These are phyloP conservation scores for Plasmodium relictum DNA, from an alignment of 169 alveolate species.

Conservation along the genomic window DNA sequence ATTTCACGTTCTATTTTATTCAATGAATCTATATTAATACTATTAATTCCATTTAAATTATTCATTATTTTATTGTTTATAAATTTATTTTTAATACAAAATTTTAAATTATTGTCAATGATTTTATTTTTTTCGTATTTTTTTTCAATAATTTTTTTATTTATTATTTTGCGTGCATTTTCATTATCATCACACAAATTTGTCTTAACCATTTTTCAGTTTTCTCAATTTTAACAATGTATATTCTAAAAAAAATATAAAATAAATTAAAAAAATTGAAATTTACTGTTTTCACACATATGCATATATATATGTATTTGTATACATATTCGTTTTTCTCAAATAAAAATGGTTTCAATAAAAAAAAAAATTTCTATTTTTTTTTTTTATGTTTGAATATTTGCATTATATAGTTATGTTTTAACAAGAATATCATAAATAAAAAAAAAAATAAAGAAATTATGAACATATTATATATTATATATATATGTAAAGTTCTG, in stretches of 20 bases:
- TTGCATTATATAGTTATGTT: too few relatives aligned
- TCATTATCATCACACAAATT: conserved; percentile 17
- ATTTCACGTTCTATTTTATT: neutral
- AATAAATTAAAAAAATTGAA: neutral
- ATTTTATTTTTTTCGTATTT: conserved; percentile 35
- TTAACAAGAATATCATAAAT: too few relatives aligned
- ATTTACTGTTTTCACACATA: neutral
- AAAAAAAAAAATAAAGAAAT: too few relatives aligned
- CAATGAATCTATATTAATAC: neutral
- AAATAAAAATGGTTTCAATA: too few relatives aligned
- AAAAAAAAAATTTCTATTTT: too few relatives aligned
- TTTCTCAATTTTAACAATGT: neutral
- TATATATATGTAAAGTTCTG: too few relatives aligned
- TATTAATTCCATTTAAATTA: neutral
- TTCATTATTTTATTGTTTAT: conserved; percentile 10
- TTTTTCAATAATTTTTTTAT: conserved; percentile 41
- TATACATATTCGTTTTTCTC: neutral
- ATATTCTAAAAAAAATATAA: neutral
- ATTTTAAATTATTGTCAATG: conserved; percentile 16
- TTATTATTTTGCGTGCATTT: conserved; percentile 8
- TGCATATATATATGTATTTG: neutral
- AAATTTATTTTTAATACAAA: neutral
- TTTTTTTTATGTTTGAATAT: too few relatives aligned
- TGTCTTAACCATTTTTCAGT: conserved; percentile 36
- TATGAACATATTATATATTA: too few relatives aligned